phyloP scores from a whole-genome alignment of 1,284 basidiomycete species.

The Ceratobasidium sp. region DNA sequence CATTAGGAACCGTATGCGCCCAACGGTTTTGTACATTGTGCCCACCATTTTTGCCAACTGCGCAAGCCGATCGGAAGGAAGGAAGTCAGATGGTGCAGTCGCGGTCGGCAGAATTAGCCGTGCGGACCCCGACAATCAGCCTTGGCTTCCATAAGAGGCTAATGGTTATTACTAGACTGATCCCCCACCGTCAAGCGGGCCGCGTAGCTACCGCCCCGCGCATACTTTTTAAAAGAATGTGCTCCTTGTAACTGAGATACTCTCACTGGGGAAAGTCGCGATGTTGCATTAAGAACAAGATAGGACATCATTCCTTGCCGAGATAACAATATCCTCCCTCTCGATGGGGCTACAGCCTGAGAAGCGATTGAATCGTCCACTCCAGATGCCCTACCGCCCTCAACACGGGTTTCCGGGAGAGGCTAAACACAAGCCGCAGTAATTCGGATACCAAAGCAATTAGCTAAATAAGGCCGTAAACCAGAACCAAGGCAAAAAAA shows the following conservation, averaged over 20 bases:
- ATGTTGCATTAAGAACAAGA: background rate
- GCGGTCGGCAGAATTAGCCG: slow-evolving; percentile 21
- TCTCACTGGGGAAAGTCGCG: background rate
- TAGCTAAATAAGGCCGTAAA: too few species aligned
- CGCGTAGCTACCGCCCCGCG: background rate
- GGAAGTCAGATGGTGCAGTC: slow-evolving; percentile 13
- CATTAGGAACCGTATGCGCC: slow-evolving; percentile 4
- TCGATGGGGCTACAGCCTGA: background rate
- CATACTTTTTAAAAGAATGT: background rate
- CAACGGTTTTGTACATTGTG: background rate
- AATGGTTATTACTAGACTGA: background rate
- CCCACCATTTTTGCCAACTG: background rate
- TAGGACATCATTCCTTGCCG: background rate
- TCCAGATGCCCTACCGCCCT: background rate
- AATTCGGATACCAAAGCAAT: background rate
- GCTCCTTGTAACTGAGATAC: background rate
- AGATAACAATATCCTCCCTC: slow-evolving; percentile 3
- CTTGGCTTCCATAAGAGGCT: slow-evolving; percentile 13
- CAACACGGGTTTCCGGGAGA: background rate
- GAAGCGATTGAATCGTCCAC: background rate
- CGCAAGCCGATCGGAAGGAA: slow-evolving; percentile 2
- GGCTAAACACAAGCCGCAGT: background rate
- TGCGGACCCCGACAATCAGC: slow-evolving; percentile 24
- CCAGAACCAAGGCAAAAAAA: too few species aligned
- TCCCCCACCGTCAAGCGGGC: background rate